Evolutionary conservation across 768 basidiomycete genomes (phyloP).

Genomic region (Hygrocybe coccinea): DNA sequence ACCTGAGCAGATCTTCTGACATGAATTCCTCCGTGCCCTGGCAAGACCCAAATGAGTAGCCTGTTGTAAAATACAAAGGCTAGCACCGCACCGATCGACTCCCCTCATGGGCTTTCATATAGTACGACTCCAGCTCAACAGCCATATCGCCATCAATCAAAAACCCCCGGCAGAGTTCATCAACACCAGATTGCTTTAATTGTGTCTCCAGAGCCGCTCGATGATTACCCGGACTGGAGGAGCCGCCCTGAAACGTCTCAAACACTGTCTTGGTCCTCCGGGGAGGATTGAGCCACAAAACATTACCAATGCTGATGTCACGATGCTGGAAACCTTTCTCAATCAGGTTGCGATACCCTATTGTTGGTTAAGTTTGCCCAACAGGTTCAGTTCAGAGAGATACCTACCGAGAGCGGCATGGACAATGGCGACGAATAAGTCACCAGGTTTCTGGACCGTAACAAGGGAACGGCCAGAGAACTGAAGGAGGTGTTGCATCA

Average conservation of each 20-base stretch:
- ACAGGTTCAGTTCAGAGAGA: neutral
- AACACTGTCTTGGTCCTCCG: constrained; percentile 4
- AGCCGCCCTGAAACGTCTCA: constrained; percentile 2
- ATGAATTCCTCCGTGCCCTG: constrained; percentile 16
- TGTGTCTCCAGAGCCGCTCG: constrained; percentile 1
- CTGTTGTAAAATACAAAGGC: neutral
- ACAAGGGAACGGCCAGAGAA: constrained; percentile 3
- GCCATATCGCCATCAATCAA: constrained; percentile 15
- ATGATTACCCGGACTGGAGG: neutral
- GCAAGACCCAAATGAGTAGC: neutral
- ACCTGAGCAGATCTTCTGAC: constrained; percentile 5
- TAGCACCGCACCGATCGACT: constrained; percentile 4
- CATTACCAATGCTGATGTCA: constrained; percentile 14
- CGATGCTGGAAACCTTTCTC: constrained; percentile 8
- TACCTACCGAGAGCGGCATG: constrained; percentile 10
- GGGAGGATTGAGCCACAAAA: constrained; percentile 6
- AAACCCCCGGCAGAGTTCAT: constrained; percentile 8
- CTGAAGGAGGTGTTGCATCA: neutral
- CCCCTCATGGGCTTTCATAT: neutral
- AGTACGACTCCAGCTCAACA: constrained; percentile 8
- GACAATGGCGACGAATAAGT: constrained; percentile 1
- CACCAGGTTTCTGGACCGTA: neutral
- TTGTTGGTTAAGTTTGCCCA: neutral
- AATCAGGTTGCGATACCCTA: constrained; percentile 10
- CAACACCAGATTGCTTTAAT: constrained; percentile 2